These are phyloP conservation scores for Penicillium maclennaniae DNA, from an alignment of 495 filamentous ascomycete genomes.

Conservation along the genomic window DNA sequence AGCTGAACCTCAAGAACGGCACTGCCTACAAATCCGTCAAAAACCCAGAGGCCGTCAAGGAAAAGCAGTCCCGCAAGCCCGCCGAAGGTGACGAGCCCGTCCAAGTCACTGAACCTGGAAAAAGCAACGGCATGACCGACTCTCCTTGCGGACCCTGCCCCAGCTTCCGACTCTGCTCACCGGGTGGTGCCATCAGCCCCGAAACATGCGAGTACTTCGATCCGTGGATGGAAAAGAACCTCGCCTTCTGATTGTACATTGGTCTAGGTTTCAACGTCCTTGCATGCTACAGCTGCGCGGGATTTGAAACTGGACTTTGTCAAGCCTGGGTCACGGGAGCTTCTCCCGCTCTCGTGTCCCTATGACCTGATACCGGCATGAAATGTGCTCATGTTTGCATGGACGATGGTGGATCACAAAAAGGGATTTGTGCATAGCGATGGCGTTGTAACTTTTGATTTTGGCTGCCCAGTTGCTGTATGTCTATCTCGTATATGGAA, in stretches of 20 bases:
- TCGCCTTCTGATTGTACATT: conserved; percentile 30
- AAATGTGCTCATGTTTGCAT: conserved; percentile 4
- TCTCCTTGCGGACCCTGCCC: conserved; percentile 89
- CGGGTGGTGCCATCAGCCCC: conserved; percentile 82
- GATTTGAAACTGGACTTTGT: neutral
- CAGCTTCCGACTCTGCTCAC: conserved; percentile 87
- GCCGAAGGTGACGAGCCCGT: conserved; percentile 28
- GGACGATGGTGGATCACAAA: conserved; percentile 9
- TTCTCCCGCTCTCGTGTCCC: neutral
- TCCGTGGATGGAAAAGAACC: conserved; percentile 61
- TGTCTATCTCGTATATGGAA: neutral
- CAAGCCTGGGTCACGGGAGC: neutral
- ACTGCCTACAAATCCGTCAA: conserved; percentile 49
- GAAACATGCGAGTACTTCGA: conserved; percentile 88
- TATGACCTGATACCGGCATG: neutral
- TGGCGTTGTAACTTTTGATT: conserved; percentile 7
- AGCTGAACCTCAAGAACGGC: conserved; percentile 41
- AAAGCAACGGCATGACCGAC: conserved; percentile 76
- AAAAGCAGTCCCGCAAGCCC: conserved; percentile 38
- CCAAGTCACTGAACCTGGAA: conserved; percentile 25
- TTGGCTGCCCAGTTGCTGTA: neutral
- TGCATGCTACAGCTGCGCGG: neutral
- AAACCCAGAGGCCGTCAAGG: conserved; percentile 37
- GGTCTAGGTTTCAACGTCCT: neutral
- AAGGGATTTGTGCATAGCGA: conserved; percentile 11